Base-by-base conservation (phyloP, 441 rosid genomes). In the Theobroma grandiflorum region DNA sequence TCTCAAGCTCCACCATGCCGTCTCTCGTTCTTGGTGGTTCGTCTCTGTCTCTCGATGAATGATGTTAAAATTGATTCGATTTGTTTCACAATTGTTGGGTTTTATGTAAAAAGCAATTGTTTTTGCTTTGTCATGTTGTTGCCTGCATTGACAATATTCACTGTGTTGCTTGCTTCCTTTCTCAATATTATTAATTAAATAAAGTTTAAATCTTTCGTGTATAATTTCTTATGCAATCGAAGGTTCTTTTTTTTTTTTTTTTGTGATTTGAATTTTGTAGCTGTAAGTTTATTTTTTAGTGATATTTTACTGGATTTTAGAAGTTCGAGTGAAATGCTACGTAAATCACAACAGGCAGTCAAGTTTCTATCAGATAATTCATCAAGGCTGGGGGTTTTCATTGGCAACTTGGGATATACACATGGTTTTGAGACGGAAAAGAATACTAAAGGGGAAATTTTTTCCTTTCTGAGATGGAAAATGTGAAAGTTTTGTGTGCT, bases 1-100 rank as follows among this genome's bases (percentile, higher is more conserved):
- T 86, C 85, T 94, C 83, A 95, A 90, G 93, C 97, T 94, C 79
- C 85, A 91, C 31, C 93, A 75, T 78, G 66, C 85, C 77, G 68
- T 90, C 47, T 83, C 91, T 78, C 84, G 64, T 85, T 87, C 92
- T 1, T 95, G 99, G 99, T 93, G 97, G 99, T 95, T 45, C 37
- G 95, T 89, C 64, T 8, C 63, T 49, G 58, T 26, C 45, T 52
- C 68, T 71, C 38, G 8, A 49, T 38, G 2, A 1, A 14, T 53
- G 58, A 18, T 14, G 58, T 18, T 20, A 14, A 14, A 22, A 40
- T 40, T 57, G 18, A 8, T 26, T 59, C 76, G 8, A 15, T 49
- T 59, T 58, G 38, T 57, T 59, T 74, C 14, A 12, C 35, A 15
- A 40, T 66, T 74, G 22, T 42, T n/a, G 35, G 37, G 40, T 43